Base-by-base conservation (phyloP, 108 stramenopile genomes). In the Skeletonema marinoi region DNA sequence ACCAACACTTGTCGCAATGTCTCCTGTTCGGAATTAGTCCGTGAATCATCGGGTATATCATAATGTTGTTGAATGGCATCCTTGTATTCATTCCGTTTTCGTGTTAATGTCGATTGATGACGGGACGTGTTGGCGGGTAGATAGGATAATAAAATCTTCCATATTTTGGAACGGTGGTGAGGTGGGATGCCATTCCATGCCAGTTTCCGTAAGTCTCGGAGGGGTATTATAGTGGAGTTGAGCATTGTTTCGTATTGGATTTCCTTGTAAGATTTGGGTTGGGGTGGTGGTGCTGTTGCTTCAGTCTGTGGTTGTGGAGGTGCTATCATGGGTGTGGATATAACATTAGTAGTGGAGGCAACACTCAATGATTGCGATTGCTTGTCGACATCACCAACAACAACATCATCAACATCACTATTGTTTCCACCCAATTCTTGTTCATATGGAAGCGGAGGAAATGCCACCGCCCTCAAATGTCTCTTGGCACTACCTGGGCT, bases 1-100 rank as follows among this genome's bases (percentile, higher is more conserved):
- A 99, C 97, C 69, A 98, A 67, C 3, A 99, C 97, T 76, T 99
- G 98, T 13, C 98, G 89, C 17, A 97, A 81, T 12, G 94, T 96
- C 77, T 97, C 94, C 86, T 97, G 97, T 77, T 98, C 98, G 63
- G 95, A 91, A 61, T 87, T 65, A 14, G 92, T 95, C 16, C 96
- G 83, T 10, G 85, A 66, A 71, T 92, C 73, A 61, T 93, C 92
- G 54, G 92, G 90, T 80, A 95, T 93, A 64, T 92, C 88, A 77
- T 92, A 95, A 78, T 95, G 94, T 69, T 91, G 91, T 14, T 54
- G 59, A 25, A 92, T 91, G 21, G 95, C 93, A 67, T 94, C 93
- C 46, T 80, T 77, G 79, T 96, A 96, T 74, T 96, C 95, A 44
- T 73, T 65, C 21, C 95, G 88, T 77, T 91, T 93, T 41, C 93